Evolutionary conservation across 352 stramenopile genomes (phyloP), one percentile per base, ranked within the genome.

Genomic region (Peronosclerospora sorghi): DNA sequence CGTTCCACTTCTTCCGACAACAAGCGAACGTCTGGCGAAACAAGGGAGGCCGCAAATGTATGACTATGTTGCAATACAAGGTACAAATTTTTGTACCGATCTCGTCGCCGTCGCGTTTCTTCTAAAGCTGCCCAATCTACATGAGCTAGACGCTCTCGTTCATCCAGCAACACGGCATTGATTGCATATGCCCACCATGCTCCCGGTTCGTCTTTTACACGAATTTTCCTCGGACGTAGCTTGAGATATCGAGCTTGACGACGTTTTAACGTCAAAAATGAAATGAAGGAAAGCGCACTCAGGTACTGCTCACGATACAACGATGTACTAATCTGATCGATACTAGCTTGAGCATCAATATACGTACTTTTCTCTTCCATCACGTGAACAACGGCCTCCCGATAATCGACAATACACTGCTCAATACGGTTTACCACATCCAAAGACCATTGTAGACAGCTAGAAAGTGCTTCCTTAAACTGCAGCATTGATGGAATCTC

Each of bases 331-430:
- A 92, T 85, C 29, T 84, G 61, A 41, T 92, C 79, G 8, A 92
- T 66, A n/a, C 27, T 66, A 5, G 76, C 74, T 32, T 69, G 67
- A 1, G 73, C 76, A 32, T 88, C 74, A 42, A 92, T 79, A 48
- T 87, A 92, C n/a, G 79, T 92, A 59, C 70, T 88, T 36, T 92
- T 92, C 41, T 92, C 79, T 30, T 87, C 67, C 57, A 92, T 82
- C 17, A 90, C 68, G 28, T 87, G 73, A 18, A 92, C 72, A 18
- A 89, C 80, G 0, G 77, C 77, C 20, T 85, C 76, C 9, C 76
- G 73, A 43, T 87, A 92, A 35, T 75, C 80, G 42, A 65, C 39
- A 24, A 90, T 78, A 18, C 62, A 80, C 1, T 45, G 42, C 35
- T 77, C 60, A 2, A 92, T 52, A 5, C 71, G 57, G n/a, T 79